phyloP scores from a whole-genome alignment of 257 asterid genomes.

The Jacaranda mimosifolia region DNA sequence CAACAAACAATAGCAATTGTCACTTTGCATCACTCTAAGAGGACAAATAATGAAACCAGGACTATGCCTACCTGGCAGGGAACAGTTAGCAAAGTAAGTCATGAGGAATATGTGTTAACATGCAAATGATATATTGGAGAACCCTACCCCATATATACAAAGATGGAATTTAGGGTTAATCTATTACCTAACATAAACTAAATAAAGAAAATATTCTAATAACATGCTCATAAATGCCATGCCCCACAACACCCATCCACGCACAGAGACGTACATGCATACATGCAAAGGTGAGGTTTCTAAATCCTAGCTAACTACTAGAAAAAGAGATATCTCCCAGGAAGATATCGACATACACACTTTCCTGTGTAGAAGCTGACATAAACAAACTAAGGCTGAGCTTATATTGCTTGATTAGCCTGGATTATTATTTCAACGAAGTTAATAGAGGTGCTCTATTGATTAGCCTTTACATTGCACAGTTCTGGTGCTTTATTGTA shows the following conservation, averaged over 20 bases:
- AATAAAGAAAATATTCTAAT: too few species aligned
- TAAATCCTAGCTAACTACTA: not conserved
- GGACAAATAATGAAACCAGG: conserved; percentile 2
- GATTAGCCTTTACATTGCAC: not conserved
- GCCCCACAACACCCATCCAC: not conserved
- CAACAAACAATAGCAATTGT: conserved; percentile 1
- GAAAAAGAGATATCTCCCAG: not conserved
- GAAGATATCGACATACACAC: not conserved
- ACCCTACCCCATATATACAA: too few species aligned
- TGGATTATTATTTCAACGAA: not conserved
- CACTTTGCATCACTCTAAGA: conserved; percentile 23
- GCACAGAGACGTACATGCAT: not conserved
- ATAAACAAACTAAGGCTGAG: not conserved
- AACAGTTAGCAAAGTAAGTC: not conserved
- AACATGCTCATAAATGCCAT: not conserved
- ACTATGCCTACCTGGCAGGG: conserved; percentile 1
- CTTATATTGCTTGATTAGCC: not conserved
- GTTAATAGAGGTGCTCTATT: not conserved
- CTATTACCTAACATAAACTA: too few species aligned
- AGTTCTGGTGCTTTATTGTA: not conserved
- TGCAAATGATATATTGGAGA: too few species aligned
- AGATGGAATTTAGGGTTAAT: too few species aligned
- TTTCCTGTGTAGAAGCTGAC: not conserved
- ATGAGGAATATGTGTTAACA: not conserved
- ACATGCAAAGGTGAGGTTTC: conserved; percentile 10